phyloP scores from a whole-genome alignment of 768 basidiomycete genomes.

The Hydnomerulius pinastri region DNA sequence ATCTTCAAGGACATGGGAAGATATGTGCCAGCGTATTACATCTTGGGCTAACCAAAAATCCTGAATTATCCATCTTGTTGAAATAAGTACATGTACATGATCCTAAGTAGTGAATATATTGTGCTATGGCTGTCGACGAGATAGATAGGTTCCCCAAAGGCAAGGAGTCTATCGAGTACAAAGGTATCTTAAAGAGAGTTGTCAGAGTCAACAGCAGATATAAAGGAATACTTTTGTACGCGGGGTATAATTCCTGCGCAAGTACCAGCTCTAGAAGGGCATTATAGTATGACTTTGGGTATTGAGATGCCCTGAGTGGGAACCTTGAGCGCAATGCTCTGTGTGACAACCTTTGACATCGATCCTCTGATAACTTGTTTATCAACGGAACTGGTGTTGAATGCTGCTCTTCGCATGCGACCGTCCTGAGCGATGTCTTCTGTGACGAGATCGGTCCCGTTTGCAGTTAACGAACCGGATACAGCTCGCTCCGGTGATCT shows the following conservation, averaged over 20 bases:
- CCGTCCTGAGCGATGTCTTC: conserved; percentile 39
- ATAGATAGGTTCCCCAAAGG: conserved; percentile 9
- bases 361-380: conserved; percentile 55
- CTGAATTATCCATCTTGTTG: neutral
- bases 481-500: conserved; percentile 27
- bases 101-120: conserved; percentile 18
- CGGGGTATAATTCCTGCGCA: neutral
- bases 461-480: conserved; percentile 30
- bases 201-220: conserved; percentile 8
- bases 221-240: conserved; percentile 18
- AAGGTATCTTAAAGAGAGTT: conserved; percentile 11
- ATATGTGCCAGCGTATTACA: neutral
- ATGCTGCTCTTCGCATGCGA: conserved; percentile 43
- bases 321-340: conserved; percentile 17
- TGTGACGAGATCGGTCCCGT: conserved; percentile 40
- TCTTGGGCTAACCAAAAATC: conserved; percentile 1
- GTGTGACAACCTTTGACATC: conserved; percentile 52
- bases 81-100: conserved; percentile 13
- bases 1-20: neutral
- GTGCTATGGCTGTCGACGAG: conserved; percentile 1
- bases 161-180: conserved; percentile 9
- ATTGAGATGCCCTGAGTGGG: conserved; percentile 11
- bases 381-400: conserved; percentile 42
- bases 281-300: conserved; percentile 13
- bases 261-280: neutral